phyloP scores from a whole-genome alignment of 2,329 filamentous ascomycete genomes.

The Cladophialophora exuberans region DNA sequence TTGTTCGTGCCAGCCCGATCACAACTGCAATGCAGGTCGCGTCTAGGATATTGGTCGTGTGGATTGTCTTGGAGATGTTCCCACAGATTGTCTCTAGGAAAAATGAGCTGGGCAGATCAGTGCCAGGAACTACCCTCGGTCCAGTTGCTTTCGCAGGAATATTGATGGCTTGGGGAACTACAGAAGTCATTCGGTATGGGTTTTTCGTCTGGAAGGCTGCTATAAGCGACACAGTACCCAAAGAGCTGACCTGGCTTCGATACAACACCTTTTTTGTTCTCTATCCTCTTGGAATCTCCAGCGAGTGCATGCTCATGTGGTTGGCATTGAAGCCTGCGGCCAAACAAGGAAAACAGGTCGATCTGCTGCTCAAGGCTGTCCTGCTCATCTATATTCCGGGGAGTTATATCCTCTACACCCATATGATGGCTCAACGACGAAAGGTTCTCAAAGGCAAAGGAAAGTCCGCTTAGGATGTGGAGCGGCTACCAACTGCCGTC shows the following conservation, averaged over 20 bases:
- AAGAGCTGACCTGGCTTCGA: conserved; percentile 74
- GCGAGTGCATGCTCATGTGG: conserved; percentile 82
- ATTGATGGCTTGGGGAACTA: conserved; percentile 82
- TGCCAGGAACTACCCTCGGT: conserved; percentile 25
- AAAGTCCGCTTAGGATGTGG: conserved; percentile 43
- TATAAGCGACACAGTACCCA: conserved; percentile 58
- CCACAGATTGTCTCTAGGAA: conserved; percentile 69
- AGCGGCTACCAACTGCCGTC: neutral
- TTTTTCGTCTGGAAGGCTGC: conserved; percentile 81
- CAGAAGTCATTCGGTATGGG: conserved; percentile 89
- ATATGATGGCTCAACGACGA: conserved; percentile 90
- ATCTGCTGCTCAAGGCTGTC: conserved; percentile 65
- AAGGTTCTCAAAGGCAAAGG: conserved; percentile 71
- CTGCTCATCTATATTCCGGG: conserved; percentile 79
- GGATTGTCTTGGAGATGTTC: conserved; percentile 78
- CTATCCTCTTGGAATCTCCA: conserved; percentile 88
- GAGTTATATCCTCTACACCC: conserved; percentile 82
- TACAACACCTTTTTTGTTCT: conserved; percentile 89
- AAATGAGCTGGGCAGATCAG: conserved; percentile 33
- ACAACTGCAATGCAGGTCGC: conserved; percentile 92
- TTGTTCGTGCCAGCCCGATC: conserved; percentile 81
- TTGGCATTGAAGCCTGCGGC: conserved; percentile 66
- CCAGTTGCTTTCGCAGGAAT: conserved; percentile 47
- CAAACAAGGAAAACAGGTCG: conserved; percentile 54
- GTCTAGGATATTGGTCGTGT: conserved; percentile 84